These are phyloP conservation scores for Galerina sulciceps DNA, from an alignment of 768 basidiomycete genomes.

Conservation along the genomic window DNA sequence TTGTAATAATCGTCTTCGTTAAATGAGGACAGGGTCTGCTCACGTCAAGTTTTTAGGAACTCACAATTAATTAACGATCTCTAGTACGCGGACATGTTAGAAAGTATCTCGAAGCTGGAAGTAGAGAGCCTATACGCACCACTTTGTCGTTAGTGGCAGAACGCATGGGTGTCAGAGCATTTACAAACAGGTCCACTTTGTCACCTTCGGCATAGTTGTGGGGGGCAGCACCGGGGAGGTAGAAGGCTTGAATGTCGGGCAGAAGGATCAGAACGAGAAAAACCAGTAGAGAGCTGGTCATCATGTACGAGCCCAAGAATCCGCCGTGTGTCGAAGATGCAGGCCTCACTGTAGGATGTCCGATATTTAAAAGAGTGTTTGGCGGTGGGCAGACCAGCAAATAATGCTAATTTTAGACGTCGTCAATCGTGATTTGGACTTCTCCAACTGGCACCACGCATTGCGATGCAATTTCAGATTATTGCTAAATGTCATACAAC, in stretches of 20 bases:
- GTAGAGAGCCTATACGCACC: slow-evolving; percentile 46
- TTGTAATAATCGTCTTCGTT: slow-evolving; percentile 90
- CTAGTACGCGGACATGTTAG: slow-evolving; percentile 37
- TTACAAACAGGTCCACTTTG: slow-evolving; percentile 79
- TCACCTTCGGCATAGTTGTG: slow-evolving; percentile 79
- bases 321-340: background rate
- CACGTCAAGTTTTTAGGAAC: slow-evolving; percentile 15
- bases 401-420: slow-evolving; percentile 9
- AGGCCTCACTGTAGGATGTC: background rate
- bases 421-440: slow-evolving; percentile 17
- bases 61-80: slow-evolving; percentile 92
- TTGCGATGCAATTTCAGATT: slow-evolving; percentile 79
- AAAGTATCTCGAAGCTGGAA: background rate
- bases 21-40: background rate
- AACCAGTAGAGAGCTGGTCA: slow-evolving; percentile 1
- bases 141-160: slow-evolving; percentile 72
- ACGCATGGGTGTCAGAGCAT: slow-evolving; percentile 88
- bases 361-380: slow-evolving; percentile 2
- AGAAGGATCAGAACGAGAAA: slow-evolving; percentile 19
- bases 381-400: background rate
- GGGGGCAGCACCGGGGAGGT: slow-evolving; percentile 91
- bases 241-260: slow-evolving; percentile 65
- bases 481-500: slow-evolving; percentile 84
- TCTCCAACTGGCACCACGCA: slow-evolving; percentile 12
- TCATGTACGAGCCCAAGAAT: background rate